A percentile compares a stretch with the other conserved stretches of the same genome.
Evolutionary conservation across 257 asterid genomes (phyloP).

Genomic region (Oldenlandia corymbosa): DNA sequence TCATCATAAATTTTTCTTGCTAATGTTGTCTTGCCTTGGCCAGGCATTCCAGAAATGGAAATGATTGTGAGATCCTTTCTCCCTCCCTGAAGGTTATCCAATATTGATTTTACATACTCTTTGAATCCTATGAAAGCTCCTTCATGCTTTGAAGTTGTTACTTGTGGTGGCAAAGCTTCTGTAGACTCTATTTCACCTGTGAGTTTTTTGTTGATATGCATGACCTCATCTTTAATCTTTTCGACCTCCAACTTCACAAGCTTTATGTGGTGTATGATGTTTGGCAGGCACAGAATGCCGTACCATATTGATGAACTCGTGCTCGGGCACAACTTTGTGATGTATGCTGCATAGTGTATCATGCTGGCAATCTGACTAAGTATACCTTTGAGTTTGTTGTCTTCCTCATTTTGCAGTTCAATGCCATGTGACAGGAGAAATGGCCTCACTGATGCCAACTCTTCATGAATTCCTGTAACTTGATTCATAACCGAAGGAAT

Average conservation of each 20-base stretch:
- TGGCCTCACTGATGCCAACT: neutral
- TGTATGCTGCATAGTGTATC: no score
- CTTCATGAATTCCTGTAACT: neutral
- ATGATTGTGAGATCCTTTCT: neutral
- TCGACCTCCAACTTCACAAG: neutral
- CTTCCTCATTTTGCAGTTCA: no score
- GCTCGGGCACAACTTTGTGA: no score
- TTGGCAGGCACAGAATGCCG: no score
- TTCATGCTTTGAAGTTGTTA: neutral
- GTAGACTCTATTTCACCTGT: neutral
- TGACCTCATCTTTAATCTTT: neutral
- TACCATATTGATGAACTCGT: no score
- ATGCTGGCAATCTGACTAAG: no score
- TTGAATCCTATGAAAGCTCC: neutral
- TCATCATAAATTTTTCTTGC: neutral
- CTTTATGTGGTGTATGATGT: no score
- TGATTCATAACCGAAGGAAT: neutral
- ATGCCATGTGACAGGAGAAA: neutral
- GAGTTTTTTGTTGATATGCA: neutral
- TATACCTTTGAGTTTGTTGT: no score
- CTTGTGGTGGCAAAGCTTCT: neutral
- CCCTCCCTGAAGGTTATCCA: neutral
- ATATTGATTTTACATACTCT: neutral
- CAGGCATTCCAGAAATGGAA: neutral
- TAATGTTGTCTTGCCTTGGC: conserved; percentile 7